Base-by-base conservation (phyloP, 768 basidiomycete genomes). In the Tephrocybe sp. region DNA sequence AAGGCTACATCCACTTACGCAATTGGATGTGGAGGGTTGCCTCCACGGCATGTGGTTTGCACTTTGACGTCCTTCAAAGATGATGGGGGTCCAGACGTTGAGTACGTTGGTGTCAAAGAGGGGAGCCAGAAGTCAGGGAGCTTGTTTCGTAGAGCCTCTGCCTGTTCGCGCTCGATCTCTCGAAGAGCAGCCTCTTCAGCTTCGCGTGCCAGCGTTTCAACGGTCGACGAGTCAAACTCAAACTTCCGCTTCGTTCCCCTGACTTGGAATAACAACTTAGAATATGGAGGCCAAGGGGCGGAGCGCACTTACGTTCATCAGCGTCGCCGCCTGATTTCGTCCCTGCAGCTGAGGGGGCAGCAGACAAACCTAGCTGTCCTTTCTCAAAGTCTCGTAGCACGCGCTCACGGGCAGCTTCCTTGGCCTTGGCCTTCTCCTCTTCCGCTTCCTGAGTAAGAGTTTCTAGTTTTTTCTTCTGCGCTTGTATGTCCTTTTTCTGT, bases 91-190 rank as follows among this genome's bases (percentile, higher is more conserved):
- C 84, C 84, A 43, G 64, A 75, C 26, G 88, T 75, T 20, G 80
- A 71, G 68, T 89, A 83, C 39, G 80, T 95, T 0, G 95, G 95
- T 0, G 95, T 94, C 21, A 98, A 71, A 0, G 90, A 93, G 2
- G 94, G 94, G 33, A 99, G 76, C 97, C 97, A 99, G 66, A 97
- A 99, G 61, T 97, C 94, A 2, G 97, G 94, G 2, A 98, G 79
- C 67, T 98, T 97, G 53, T 83, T 80, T 53, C 87, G 90, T 50
- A 96, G 72, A 3, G 87, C 80, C 55, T 93, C 93, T 0, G 88
- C 86, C 58, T 91, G 89, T 65, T 97, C 93, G 28, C 78, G 76
- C 63, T 93, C 90, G 41, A 98, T 92, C 60, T 86, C 73, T 26
- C 78, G 77, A 43, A 95, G 71, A 0, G 97, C 97, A 17, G 84